Evolutionary conservation across 1,284 basidiomycete genomes (phyloP).

Genomic region (Heimioporus retisporus): DNA sequence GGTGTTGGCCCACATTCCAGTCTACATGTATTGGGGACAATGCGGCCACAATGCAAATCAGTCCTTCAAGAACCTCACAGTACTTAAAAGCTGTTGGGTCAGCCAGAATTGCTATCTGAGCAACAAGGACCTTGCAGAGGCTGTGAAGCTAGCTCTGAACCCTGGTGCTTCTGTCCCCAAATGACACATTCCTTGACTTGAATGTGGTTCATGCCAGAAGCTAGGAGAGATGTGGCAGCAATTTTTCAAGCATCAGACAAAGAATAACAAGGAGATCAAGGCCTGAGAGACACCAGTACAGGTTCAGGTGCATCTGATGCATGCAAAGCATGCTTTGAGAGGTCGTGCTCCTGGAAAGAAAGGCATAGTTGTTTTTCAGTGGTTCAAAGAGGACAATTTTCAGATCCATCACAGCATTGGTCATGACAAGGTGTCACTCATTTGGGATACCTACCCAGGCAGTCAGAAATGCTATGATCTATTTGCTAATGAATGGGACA

Average conservation of each 20-base stretch:
- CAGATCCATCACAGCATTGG: neutral
- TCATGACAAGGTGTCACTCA: neutral
- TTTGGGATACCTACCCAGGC: neutral
- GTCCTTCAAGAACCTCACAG: no score
- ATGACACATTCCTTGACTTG: neutral
- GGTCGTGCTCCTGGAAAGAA: neutral
- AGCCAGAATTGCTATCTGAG: neutral
- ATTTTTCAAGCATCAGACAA: neutral
- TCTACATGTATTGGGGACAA: neutral
- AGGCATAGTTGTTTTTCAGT: neutral
- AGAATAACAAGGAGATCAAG: neutral
- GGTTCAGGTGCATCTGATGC: neutral
- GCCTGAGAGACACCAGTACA: neutral
- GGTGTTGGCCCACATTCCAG: constrained; percentile 7
- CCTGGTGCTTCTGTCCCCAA: neutral
- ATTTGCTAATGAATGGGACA: neutral
- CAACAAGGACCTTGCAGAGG: neutral
- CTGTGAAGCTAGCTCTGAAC: neutral
- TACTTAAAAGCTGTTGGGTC: neutral
- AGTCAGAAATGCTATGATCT: neutral
- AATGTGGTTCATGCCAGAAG: neutral
- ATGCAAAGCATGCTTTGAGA: neutral
- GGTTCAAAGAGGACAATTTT: neutral
- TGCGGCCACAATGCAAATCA: no score
- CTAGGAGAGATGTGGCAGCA: neutral